phyloP scores from a whole-genome alignment of 1,284 basidiomycete species.

The Prillingera fragicola region DNA sequence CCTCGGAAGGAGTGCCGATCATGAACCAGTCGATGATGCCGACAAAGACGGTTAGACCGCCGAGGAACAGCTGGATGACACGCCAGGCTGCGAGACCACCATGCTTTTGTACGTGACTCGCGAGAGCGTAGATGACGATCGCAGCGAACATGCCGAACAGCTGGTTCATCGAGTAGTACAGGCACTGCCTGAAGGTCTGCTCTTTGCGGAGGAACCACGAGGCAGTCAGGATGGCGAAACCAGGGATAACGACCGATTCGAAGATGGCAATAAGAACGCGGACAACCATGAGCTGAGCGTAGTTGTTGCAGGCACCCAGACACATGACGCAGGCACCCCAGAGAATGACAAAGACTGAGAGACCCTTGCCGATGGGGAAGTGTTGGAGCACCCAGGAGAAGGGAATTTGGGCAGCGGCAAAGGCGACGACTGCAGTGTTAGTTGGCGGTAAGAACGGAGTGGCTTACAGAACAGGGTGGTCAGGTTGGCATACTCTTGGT shows the following conservation, averaged over 20 bases:
- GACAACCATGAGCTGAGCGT: slow-evolving; percentile 18
- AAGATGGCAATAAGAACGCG: slow-evolving; percentile 23
- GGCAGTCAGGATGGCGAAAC: slow-evolving; percentile 26
- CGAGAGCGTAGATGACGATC: background rate
- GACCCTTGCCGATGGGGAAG: slow-evolving; percentile 23
- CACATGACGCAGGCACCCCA: slow-evolving; percentile 23
- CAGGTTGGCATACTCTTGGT: slow-evolving; percentile 15
- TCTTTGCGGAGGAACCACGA: slow-evolving; percentile 32
- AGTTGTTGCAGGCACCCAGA: slow-evolving; percentile 27
- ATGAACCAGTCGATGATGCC: slow-evolving; percentile 14
- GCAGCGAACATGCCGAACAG: slow-evolving; percentile 12
- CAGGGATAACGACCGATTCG: slow-evolving; percentile 6
- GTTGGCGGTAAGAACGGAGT: no score
- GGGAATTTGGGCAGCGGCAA: slow-evolving; percentile 22
- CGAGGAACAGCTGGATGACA: slow-evolving; percentile 26
- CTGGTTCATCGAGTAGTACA: slow-evolving; percentile 26
- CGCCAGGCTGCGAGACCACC: slow-evolving; percentile 20
- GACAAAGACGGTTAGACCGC: slow-evolving; percentile 14
- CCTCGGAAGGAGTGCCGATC: slow-evolving; percentile 18
- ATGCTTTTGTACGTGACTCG: background rate
- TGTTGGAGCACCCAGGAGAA: slow-evolving; percentile 24
- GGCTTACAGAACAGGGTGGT: slow-evolving; percentile 18
- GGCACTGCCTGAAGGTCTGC: slow-evolving; percentile 18
- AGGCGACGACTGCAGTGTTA: slow-evolving; percentile 13
- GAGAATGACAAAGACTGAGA: slow-evolving; percentile 12